Conservation (phyloP, 768 basidiomycete species). For the Boletus vermiculosoides region DNA sequence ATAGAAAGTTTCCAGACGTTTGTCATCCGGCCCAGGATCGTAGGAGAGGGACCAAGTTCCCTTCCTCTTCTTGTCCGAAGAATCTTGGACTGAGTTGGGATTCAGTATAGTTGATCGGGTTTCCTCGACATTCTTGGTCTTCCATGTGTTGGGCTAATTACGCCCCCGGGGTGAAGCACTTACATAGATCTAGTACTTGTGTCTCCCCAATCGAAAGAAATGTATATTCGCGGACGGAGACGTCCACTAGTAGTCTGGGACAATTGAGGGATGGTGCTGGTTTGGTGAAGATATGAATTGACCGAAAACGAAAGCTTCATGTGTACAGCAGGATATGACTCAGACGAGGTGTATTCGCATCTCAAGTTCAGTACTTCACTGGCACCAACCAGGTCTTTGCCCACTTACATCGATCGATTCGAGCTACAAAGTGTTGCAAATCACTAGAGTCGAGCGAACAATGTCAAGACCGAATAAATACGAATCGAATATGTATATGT, state of each 20-base stretch:
- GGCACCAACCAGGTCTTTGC: neutral
- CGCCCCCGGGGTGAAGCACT: neutral
- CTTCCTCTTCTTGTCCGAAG: constrained; percentile 51
- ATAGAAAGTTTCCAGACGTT: constrained; percentile 68
- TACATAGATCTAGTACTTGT: neutral
- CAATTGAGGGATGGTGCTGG: neutral
- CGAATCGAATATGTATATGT: constrained; percentile 11
- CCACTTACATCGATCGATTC: neutral
- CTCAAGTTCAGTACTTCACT: neutral
- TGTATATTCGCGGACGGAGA: neutral
- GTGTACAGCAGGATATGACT: too few species aligned
- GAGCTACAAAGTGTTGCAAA: constrained; percentile 3
- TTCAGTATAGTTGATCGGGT: neutral
- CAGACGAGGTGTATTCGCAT: neutral
- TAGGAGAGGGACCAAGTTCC: constrained; percentile 52
- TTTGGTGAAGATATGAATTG: neutral
- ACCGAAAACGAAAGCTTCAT: neutral
- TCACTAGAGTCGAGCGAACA: constrained; percentile 7
- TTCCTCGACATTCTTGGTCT: neutral
- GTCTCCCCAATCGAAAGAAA: neutral
- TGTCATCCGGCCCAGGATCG: constrained; percentile 58
- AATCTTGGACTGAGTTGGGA: constrained; percentile 17
- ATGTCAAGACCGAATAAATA: constrained; percentile 30
- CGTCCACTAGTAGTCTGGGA: neutral
- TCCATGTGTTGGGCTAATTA: neutral